Evolutionary conservation across 2,329 filamentous ascomycete species (phyloP), one percentile per base, ranked within the genome.

Genomic region (Xylaria sp.): DNA sequence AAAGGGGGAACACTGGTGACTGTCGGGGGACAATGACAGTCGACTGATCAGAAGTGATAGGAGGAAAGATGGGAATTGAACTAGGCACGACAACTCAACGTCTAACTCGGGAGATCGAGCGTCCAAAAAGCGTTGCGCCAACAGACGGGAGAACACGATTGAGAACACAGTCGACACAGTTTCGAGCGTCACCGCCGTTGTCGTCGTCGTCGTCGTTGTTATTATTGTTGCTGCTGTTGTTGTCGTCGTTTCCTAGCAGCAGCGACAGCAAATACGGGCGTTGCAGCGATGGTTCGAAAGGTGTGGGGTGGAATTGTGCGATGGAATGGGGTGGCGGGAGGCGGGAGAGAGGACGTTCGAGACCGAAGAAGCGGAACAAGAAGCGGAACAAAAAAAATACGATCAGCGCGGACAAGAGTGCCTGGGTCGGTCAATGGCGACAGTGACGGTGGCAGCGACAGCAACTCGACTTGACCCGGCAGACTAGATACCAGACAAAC

Each of bases 341-440:
- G 51, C 29, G 51, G 40, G 61, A 40, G 29, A 51, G 27, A 42
- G n/a, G 23, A 10, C 12, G 51, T n/a, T 53, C 44, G 65, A 59
- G 35, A 53, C 57, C 66, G 63, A 59, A 25, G 47, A 29, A 27
- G 59, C 58, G 59, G 63, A 66, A 63, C 63, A 60, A 55, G 47
- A 66, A 62, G 63, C 55, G 32, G 32, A 35, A 35, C 32, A 35
- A 35, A 6, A 35, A 35, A 35, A 35, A 32, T 3, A 32, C 32
- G 40, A 65, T 59, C 51, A 65, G 57, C 51, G 57, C 51, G 32
- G 65, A 48, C 47, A 27, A 72, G 59, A 42, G 60, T 42, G 27
- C 61, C 44, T 51, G 42, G 48, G 32, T 18, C 42, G 37, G 29
- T 47, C 47, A 35, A 32, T 18, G 42, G 32, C 25, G 44, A 40